Percentiles rank a stretch among this genome's conserved stretches.
These are phyloP conservation scores for Recurvomyces mirabilis DNA, from an alignment of 495 filamentous ascomycete species.

Conservation along the genomic window DNA sequence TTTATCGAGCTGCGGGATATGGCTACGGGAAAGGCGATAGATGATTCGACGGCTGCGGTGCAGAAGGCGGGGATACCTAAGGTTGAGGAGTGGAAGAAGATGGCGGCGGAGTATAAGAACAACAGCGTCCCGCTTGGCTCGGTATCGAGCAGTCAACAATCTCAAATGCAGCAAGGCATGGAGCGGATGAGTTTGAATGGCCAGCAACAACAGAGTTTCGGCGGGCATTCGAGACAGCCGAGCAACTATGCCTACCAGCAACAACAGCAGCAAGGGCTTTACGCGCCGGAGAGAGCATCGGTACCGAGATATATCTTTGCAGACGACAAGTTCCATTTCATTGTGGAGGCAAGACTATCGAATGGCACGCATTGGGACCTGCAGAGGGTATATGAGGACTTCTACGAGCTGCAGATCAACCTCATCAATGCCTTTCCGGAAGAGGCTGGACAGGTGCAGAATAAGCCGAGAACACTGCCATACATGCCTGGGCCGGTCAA, in stretches of 20 bases:
- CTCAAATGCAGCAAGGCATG: constrained; percentile 56
- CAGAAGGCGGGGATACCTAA: constrained; percentile 84
- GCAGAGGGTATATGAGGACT: constrained; percentile 90
- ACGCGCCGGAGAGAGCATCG: constrained; percentile 58
- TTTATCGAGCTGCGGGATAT: constrained; percentile 96
- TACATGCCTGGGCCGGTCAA: constrained; percentile 98
- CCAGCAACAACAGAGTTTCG: constrained; percentile 39
- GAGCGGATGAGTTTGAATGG: constrained; percentile 64
- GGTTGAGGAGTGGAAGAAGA: constrained; percentile 99
- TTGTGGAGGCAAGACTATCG: constrained; percentile 83
- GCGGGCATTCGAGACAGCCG: constrained; percentile 28
- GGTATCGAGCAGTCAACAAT: constrained; percentile 51
- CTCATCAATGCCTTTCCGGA: constrained; percentile 87
- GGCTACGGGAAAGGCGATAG: constrained; percentile 69
- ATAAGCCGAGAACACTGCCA: constrained; percentile 70
- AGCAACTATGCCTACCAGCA: constrained; percentile 37
- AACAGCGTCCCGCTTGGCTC: constrained; percentile 93
- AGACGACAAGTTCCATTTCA: constrained; percentile 97
- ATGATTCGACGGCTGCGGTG: constrained; percentile 78
- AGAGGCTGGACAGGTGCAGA: constrained; percentile 74
- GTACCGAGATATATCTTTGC: constrained; percentile 94
- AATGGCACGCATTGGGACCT: constrained; percentile 88
- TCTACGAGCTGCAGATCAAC: constrained; percentile 97
- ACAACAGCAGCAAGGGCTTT: constrained; percentile 23
- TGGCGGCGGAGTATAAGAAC: constrained; percentile 98